Percentiles rank a stretch among this genome's conserved stretches.
Evolutionary conservation across 768 basidiomycete genomes (phyloP).

Genomic region (Tricholoma matsutake): DNA sequence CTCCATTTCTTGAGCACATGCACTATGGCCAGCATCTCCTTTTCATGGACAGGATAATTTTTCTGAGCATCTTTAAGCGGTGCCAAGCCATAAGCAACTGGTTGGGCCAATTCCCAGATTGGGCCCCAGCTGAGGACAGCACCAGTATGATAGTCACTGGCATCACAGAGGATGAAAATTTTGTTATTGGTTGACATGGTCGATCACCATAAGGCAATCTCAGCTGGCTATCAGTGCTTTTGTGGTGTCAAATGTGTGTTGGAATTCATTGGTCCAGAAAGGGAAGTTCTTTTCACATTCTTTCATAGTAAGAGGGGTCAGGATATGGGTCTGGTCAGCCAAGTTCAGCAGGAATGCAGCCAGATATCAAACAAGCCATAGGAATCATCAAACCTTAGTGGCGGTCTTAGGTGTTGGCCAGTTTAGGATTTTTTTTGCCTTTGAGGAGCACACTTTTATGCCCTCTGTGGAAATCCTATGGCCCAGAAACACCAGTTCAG

Average conservation of each 20-base stretch:
- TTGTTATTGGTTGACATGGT: no score
- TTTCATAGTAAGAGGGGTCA: no score
- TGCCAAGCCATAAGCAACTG: neutral
- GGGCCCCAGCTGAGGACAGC: neutral
- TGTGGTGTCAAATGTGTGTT: neutral
- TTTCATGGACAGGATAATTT: neutral
- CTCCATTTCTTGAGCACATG: neutral
- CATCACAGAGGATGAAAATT: neutral
- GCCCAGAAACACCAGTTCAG: no score
- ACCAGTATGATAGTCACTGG: neutral
- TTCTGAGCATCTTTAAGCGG: neutral
- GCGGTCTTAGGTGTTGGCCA: no score
- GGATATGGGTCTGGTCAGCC: no score
- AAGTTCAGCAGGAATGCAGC: no score
- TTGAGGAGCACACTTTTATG: no score
- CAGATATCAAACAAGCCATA: no score
- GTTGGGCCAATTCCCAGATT: neutral
- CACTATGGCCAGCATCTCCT: neutral
- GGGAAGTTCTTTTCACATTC: neutral
- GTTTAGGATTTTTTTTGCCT: no score
- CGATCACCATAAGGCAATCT: no score
- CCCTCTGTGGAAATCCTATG: no score
- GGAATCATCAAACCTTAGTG: no score
- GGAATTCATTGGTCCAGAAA: neutral
- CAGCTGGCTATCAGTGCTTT: neutral